Evolutionary conservation across 305 asterid species (phyloP).

Genomic region (Withania somnifera): DNA sequence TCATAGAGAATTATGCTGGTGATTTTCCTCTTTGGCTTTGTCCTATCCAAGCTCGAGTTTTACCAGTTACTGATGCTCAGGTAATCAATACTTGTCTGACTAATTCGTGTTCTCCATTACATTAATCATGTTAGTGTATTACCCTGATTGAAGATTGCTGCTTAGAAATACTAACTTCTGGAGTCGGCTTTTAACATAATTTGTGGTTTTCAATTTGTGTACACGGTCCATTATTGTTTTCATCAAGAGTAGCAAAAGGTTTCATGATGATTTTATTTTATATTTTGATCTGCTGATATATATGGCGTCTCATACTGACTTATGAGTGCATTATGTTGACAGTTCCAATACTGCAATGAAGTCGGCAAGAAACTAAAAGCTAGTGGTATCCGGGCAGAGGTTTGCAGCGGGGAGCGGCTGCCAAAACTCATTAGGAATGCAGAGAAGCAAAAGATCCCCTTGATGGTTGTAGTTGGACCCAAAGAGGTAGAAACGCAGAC

Average conservation of each 20-base stretch:
- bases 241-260: background rate
- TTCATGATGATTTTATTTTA: background rate
- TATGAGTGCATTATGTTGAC: conserved; percentile 1
- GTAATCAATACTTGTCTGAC: conserved; percentile 16
- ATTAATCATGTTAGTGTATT: background rate
- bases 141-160: background rate
- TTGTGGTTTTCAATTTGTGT: background rate
- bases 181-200: background rate
- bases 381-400: conserved; percentile 57
- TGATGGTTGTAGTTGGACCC: conserved; percentile 89
- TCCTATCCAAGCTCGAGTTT: conserved; percentile 68
- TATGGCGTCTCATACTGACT: background rate
- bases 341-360: conserved; percentile 72
- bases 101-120: background rate
- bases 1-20: conserved; percentile 84
- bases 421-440: conserved; percentile 77
- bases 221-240: background rate
- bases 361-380: conserved; percentile 47
- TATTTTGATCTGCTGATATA: background rate
- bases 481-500: conserved; percentile 64
- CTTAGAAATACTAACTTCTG: background rate
- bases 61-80: conserved; percentile 85
- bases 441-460: conserved; percentile 75
- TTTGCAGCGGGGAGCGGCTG: conserved; percentile 70
- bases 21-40: conserved; percentile 96